Evolutionary conservation across 179 eudicot genomes (phyloP).

Genomic region (Corrigiola litoralis): DNA sequence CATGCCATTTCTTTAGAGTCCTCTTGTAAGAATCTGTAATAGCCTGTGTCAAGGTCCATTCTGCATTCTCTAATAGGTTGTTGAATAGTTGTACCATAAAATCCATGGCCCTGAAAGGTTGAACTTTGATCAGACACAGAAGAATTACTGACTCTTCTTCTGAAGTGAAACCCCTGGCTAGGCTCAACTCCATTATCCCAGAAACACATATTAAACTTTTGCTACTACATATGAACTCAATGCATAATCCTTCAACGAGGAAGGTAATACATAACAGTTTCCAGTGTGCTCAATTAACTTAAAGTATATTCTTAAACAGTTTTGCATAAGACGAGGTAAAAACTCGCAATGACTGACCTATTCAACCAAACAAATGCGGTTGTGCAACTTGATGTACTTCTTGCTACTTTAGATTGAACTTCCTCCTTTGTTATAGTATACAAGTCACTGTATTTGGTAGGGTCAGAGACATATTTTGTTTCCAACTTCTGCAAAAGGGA

Average conservation of each 20-base stretch:
- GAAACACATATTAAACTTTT: not conserved
- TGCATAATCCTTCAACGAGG: not conserved
- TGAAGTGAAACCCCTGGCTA: not conserved
- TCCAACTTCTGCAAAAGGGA: conserved; percentile 54
- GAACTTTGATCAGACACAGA: too few relatives aligned
- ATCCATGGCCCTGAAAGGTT: conserved; percentile 70
- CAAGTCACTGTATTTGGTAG: conserved; percentile 47
- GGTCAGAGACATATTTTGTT: conserved; percentile 49
- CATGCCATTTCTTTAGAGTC: conserved; percentile 85
- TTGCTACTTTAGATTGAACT: conserved; percentile 58
- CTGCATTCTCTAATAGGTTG: conserved; percentile 58
- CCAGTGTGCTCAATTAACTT: not conserved
- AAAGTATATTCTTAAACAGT: too few relatives aligned
- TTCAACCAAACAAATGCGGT: conserved; percentile 88
- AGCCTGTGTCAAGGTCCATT: conserved; percentile 73
- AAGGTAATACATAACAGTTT: not conserved
- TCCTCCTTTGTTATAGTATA: conserved; percentile 63
- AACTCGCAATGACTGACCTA: conserved; percentile 34
- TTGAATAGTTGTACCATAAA: conserved; percentile 59
- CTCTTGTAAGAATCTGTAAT: conserved; percentile 64
- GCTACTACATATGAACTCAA: not conserved
- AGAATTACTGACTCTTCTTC: not conserved
- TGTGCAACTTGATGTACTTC: conserved; percentile 75
- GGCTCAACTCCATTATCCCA: not conserved
- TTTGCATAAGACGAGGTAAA: not conserved